These are phyloP conservation scores for Biancaea sappan DNA, from an alignment of 306 rosid genomes.

Conservation along the genomic window DNA sequence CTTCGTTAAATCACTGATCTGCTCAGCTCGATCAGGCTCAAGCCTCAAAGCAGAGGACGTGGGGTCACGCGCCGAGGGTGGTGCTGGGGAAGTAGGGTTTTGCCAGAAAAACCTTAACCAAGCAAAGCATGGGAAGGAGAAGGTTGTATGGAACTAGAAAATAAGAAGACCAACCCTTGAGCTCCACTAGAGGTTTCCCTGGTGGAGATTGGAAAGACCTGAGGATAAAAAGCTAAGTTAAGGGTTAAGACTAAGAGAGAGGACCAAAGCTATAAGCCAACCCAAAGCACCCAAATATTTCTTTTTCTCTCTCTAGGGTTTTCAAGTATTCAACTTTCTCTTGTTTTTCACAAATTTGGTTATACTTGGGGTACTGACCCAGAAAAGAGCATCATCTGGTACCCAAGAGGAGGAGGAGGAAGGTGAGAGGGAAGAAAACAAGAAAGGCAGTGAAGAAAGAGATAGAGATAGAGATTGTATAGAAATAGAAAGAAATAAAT, in stretches of 20 bases:
- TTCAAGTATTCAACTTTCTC: constrained; percentile 50
- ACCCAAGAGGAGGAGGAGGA: constrained; percentile 45
- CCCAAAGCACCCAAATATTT: constrained; percentile 28
- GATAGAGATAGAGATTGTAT: constrained; percentile 35
- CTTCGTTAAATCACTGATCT: too few species aligned
- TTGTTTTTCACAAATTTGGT: constrained; percentile 68
- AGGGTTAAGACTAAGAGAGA: too few species aligned
- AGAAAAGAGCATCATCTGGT: constrained; percentile 57
- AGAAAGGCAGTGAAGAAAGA: constrained; percentile 14
- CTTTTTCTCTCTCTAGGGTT: constrained; percentile 59
- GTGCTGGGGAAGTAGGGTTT: background rate
- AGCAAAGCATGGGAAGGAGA: constrained; percentile 42
- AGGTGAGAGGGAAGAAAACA: constrained; percentile 26
- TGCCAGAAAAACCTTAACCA: constrained; percentile 34
- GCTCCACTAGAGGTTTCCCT: constrained; percentile 35
- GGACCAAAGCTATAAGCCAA: constrained; percentile 32
- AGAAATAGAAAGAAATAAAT: constrained; percentile 37
- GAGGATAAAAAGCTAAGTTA: constrained; percentile 42
- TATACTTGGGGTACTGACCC: constrained; percentile 51
- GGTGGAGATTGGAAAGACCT: constrained; percentile 44
- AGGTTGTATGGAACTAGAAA: constrained; percentile 59
- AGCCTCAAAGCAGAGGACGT: background rate
- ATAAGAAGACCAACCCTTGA: constrained; percentile 54
- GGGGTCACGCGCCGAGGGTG: background rate
- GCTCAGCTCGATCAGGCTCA: too few species aligned